Percentiles rank a stretch among this genome's conserved stretches.
These are phyloP conservation scores for Paraphoma sp. DNA, from an alignment of 2,329 filamentous ascomycete genomes.

Conservation along the genomic window DNA sequence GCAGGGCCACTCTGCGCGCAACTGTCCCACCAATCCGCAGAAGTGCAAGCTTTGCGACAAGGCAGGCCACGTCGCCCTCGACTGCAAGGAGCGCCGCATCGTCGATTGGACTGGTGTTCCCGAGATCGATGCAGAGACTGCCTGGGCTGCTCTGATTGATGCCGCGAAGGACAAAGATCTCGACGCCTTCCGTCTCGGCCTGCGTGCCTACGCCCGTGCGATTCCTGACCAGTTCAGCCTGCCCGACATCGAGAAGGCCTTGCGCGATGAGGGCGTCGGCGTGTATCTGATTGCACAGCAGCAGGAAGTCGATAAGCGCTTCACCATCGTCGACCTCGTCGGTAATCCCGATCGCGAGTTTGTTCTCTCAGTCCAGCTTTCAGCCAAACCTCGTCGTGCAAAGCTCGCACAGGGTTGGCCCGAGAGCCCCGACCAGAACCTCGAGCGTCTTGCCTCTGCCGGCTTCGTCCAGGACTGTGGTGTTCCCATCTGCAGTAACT, in stretches of 20 bases:
- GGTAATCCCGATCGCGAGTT: conserved; percentile 68
- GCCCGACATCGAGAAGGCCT: conserved; percentile 57
- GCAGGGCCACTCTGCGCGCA: conserved; percentile 63
- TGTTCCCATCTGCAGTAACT: conserved; percentile 68
- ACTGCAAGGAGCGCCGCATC: conserved; percentile 54
- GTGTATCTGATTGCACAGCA: conserved; percentile 62
- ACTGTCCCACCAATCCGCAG: conserved; percentile 67
- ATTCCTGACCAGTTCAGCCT: conserved; percentile 47
- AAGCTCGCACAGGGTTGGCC: conserved; percentile 68
- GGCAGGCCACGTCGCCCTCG: conserved; percentile 54
- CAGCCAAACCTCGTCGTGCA: conserved; percentile 59
- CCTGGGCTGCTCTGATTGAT: conserved; percentile 58
- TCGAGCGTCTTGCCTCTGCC: conserved; percentile 69
- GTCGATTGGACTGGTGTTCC: conserved; percentile 49
- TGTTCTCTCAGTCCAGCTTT: conserved; percentile 68
- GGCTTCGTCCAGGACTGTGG: conserved; percentile 68
- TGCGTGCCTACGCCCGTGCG: conserved; percentile 60
- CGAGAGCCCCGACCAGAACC: conserved; percentile 63
- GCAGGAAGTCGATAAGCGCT: conserved; percentile 50
- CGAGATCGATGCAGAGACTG: conserved; percentile 56
- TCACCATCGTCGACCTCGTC: conserved; percentile 60
- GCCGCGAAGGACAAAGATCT: conserved; percentile 59
- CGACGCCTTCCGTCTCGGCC: conserved; percentile 54
- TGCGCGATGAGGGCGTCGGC: conserved; percentile 56
- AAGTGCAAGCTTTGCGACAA: conserved; percentile 62